Evolutionary conservation across 192 early-diverging fungal species (phyloP).

Genomic region (Thamnidium elegans): DNA sequence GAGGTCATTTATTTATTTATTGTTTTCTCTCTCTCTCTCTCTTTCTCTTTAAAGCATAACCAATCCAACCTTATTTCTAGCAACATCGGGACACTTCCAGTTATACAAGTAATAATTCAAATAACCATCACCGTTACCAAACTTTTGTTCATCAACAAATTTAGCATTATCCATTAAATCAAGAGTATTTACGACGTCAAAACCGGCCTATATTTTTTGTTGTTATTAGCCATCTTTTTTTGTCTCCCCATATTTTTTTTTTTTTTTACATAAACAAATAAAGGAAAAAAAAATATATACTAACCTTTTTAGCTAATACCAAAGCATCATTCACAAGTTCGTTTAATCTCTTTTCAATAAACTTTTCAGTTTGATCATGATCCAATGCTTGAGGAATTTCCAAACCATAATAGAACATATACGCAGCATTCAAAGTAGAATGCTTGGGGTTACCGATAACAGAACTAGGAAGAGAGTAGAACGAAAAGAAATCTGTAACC

Average conservation of each 20-base stretch:
- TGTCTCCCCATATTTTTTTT: too few relatives aligned
- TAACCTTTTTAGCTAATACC: conserved; percentile 58
- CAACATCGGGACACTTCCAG: conserved; percentile 75
- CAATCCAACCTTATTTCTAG: conserved; percentile 72
- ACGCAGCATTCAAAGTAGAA: conserved; percentile 82
- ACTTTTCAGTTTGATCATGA: conserved; percentile 39
- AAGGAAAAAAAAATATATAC: background rate
- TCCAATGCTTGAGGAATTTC: conserved; percentile 40
- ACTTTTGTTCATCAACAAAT: conserved; percentile 82
- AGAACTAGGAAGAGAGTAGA: conserved; percentile 92
- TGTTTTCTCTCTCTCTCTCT: background rate
- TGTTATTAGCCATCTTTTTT: background rate
- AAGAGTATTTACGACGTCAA: conserved; percentile 96
- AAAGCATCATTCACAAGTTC: conserved; percentile 78
- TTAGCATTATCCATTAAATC: conserved; percentile 87
- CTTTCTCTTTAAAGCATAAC: conserved; percentile 95
- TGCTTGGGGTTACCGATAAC: conserved; percentile 77
- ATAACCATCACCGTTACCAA: conserved; percentile 90
- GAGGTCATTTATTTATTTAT: background rate
- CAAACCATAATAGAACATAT: conserved; percentile 91
- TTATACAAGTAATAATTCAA: conserved; percentile 98
- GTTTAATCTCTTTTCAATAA: conserved; percentile 52
- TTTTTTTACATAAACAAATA: conserved; percentile 7
- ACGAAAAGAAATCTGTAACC: conserved; percentile 89
- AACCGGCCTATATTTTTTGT: conserved; percentile 44